These are phyloP conservation scores for Paecilomyces variotii DNA, from an alignment of 2,329 filamentous ascomycete genomes.

Conservation along the genomic window DNA sequence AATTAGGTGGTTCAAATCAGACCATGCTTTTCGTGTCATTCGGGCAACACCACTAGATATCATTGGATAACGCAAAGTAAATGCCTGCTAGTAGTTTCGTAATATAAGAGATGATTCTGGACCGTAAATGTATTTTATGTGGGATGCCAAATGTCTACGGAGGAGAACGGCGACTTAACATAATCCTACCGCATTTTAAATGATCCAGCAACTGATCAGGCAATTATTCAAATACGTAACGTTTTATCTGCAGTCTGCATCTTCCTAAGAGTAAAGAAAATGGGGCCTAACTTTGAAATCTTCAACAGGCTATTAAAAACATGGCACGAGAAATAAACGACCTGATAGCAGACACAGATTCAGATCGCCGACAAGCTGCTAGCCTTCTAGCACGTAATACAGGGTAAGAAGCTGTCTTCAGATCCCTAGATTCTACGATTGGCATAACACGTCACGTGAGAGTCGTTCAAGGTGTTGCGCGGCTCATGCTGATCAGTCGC, in stretches of 20 bases:
- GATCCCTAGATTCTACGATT: neutral
- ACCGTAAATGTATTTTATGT: too few species aligned
- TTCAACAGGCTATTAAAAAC: constrained; percentile 2
- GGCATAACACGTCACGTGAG: neutral
- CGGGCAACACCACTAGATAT: too few species aligned
- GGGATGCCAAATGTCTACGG: too few species aligned
- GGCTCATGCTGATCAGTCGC: constrained; percentile 70
- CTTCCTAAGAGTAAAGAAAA: neutral
- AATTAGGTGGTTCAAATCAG: too few species aligned
- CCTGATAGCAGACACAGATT: neutral
- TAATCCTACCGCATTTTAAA: neutral
- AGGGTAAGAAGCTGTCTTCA: neutral
- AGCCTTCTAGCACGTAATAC: neutral
- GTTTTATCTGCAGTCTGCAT: neutral
- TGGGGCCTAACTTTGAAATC: neutral
- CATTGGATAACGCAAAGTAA: too few species aligned
- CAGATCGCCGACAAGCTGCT: neutral
- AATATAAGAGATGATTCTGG: too few species aligned
- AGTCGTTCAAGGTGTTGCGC: constrained; percentile 53
- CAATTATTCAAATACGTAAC: neutral
- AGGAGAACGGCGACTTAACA: too few species aligned
- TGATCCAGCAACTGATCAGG: neutral
- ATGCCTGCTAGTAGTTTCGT: too few species aligned
- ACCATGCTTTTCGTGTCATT: too few species aligned
- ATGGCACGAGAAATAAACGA: constrained; percentile 1